These are phyloP conservation scores for Candida ortonii DNA, from an alignment of 805 yeast genomes.

Conservation along the genomic window DNA sequence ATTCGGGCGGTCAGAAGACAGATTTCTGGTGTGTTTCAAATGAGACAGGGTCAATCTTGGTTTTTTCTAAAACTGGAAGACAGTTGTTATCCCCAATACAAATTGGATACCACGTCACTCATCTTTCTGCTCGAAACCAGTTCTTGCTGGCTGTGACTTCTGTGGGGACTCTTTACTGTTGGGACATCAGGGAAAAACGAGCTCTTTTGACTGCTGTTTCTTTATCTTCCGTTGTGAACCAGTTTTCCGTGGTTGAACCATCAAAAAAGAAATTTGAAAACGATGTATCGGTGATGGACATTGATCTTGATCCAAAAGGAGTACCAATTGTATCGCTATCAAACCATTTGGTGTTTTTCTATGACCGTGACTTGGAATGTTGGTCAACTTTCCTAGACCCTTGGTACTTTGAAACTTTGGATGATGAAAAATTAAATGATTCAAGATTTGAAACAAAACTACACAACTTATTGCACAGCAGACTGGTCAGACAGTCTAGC, in stretches of 20 bases:
- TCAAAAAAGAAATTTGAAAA: conserved; percentile 24
- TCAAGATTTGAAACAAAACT: conserved; percentile 9
- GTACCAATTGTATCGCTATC: conserved; percentile 41
- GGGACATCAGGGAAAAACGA: conserved; percentile 41
- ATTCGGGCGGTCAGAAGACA: conserved; percentile 41
- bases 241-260: conserved; percentile 23
- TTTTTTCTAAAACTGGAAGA: conserved; percentile 45
- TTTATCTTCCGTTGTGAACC: conserved; percentile 52
- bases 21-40: conserved; percentile 57
- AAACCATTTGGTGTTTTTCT: conserved; percentile 40
- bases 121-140: conserved; percentile 34
- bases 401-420: conserved; percentile 22
- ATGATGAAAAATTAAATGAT: conserved; percentile 2
- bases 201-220: conserved; percentile 44
- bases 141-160: conserved; percentile 45
- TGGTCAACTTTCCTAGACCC: conserved; percentile 51
- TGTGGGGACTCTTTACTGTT: conserved; percentile 48
- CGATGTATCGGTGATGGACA: conserved; percentile 19
- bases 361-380: conserved; percentile 37
- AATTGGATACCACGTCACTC: conserved; percentile 46
- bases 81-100: conserved; percentile 48
- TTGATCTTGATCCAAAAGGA: conserved; percentile 35
- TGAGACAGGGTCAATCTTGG: conserved; percentile 53
- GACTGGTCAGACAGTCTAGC: conserved; percentile 13
- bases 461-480: conserved; percentile 12